phyloP scores from a whole-genome alignment of 2,329 filamentous ascomycete genomes.

The Cryphonectria carpinicola region DNA sequence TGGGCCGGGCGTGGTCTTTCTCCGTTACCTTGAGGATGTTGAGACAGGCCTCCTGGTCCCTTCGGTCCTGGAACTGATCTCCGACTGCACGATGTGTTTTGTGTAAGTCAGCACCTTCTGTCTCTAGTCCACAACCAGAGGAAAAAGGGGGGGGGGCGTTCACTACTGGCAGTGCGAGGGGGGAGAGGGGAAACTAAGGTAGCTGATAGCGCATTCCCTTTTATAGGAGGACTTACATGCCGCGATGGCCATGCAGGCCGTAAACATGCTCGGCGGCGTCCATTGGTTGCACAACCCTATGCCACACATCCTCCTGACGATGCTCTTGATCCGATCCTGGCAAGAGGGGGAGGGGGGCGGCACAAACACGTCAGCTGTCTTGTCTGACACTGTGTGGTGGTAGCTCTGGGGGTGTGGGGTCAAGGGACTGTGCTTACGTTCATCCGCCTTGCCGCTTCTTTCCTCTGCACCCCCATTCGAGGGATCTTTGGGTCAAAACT shows the following conservation, averaged over 20 bases:
- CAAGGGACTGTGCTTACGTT: conserved; percentile 40
- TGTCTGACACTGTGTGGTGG: neutral
- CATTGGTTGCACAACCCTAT: conserved; percentile 60
- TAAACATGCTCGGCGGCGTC: conserved; percentile 60
- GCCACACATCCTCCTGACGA: conserved; percentile 60
- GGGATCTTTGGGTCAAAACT: conserved; percentile 60
- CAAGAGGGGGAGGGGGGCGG: neutral
- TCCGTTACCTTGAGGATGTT: conserved; percentile 38
- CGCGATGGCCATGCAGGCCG: conserved; percentile 58
- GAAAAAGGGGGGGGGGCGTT: neutral
- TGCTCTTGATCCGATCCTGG: conserved; percentile 48
- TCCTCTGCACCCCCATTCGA: conserved; percentile 48
- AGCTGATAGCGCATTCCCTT: conserved; percentile 9
- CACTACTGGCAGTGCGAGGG: neutral
- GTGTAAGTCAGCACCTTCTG: conserved; percentile 21
- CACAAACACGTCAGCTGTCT: neutral
- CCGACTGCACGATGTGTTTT: conserved; percentile 34
- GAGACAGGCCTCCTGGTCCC: conserved; percentile 38
- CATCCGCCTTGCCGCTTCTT: conserved; percentile 43
- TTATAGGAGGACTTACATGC: conserved; percentile 47
- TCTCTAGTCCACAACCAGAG: neutral
- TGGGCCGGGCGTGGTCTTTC: conserved; percentile 39
- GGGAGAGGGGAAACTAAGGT: conserved; percentile 1
- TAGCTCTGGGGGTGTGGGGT: neutral
- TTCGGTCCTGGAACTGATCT: conserved; percentile 35